Base-by-base conservation (phyloP, 2,329 filamentous ascomycete species). In the Tolypocladium inflatum region DNA sequence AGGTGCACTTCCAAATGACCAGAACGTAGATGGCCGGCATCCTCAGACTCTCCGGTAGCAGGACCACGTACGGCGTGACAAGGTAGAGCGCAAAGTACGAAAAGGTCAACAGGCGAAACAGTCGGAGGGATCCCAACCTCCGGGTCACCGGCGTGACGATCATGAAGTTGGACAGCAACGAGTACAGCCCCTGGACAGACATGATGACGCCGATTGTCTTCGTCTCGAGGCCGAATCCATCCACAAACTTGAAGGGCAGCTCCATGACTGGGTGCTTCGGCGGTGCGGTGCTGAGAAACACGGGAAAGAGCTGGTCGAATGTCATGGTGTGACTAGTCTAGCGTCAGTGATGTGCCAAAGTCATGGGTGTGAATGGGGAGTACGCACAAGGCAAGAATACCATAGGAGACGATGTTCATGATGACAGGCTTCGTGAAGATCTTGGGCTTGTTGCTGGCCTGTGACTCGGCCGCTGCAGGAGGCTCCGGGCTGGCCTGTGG, bases 371-470 rank as follows among this genome's bases (percentile, higher is more conserved):
- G 6, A 2, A 42, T 41, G 19, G 9, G 17, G 26, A 59, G 63
- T 60, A 87, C 91, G 84, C 81, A 96, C 91, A 96, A 97, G 63
- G 93, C 93, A 60, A 97, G 79, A 66, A 97, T 91, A 51, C 92
- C 93, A 70, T 95, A 96, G 56, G 89, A 91, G 58, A 93, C 76
- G 62, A 97, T 96, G 68, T 92, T 93, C 68, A 95, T 79, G 60
- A 96, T 78, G 57, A 97, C 89, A 55, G 93, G 90, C 68, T 80
- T 85, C 15, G 90, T 96, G 71, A 97, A 97, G 10, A 86, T 87
- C 66, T 82, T 84, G 30, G 59, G 56, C 55, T 67, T 65, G 50
- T 43, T 54, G 26, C 41, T 35, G 21, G 26, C n/a, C 48, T 35
- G 52, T 19, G 45, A 23, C 5, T 30, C 37, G 15, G 52, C 55